Evolutionary conservation across 1,284 basidiomycete genomes (phyloP).

Genomic region (Malassezia equina): DNA sequence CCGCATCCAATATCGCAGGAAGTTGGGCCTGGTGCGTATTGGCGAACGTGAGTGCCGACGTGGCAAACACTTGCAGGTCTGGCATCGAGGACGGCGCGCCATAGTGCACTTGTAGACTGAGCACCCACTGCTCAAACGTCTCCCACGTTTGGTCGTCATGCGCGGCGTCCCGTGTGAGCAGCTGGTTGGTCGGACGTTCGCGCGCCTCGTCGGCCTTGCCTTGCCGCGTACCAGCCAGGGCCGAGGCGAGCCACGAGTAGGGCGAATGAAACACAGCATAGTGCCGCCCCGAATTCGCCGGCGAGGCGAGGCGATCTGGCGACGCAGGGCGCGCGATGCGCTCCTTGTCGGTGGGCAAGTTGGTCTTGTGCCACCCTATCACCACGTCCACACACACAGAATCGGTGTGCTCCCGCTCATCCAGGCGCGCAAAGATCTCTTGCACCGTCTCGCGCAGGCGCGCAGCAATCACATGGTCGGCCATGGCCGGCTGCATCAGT

Average conservation of each 20-base stretch:
- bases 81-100: neutral
- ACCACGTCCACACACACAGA: constrained; percentile 6
- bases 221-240: constrained; percentile 3
- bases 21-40: constrained; percentile 9
- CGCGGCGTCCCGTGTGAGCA: neutral
- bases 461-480: neutral
- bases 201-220: neutral
- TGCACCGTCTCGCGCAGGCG: neutral
- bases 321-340: neutral
- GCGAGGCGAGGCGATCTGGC: neutral
- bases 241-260: constrained; percentile 16
- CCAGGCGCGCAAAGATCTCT: constrained; percentile 2
- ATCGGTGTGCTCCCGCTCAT: neutral
- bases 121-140: constrained; percentile 15
- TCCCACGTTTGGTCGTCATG: neutral
- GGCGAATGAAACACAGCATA: constrained; percentile 16
- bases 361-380: constrained; percentile 7
- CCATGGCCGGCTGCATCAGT: constrained; percentile 8
- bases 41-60: constrained; percentile 13
- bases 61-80: neutral
- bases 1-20: constrained; percentile 7
- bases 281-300: neutral
- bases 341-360: neutral
- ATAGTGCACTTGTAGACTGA: constrained; percentile 9
- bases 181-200: neutral